A percentile compares a stretch with the other conserved stretches of the same genome.
Conservation (phyloP, 2,329 filamentous ascomycete genomes). For the Sporothrix protearum region DNA sequence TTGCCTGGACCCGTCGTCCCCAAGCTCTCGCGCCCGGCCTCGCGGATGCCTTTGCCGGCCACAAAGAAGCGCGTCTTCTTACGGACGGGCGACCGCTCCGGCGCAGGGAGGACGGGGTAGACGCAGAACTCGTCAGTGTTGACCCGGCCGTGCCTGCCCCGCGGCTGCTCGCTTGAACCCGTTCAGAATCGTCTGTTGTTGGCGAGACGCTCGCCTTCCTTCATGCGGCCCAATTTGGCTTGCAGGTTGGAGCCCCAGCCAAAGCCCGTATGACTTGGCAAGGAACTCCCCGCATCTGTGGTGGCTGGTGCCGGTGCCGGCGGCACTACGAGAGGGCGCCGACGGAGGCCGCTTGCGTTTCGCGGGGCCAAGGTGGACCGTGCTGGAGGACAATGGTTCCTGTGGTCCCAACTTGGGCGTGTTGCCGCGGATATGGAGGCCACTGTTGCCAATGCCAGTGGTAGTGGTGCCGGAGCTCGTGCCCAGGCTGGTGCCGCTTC, state of each 20-base stretch:
- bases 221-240: conserved; percentile 59
- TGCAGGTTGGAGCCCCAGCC: conserved; percentile 58
- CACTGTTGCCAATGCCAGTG: conserved; percentile 39
- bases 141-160: conserved; percentile 8
- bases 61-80: conserved; percentile 81
- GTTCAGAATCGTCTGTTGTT: conserved; percentile 25
- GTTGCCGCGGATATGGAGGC: conserved; percentile 28
- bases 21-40: conserved; percentile 71
- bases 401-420: conserved; percentile 41
- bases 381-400: conserved; percentile 34
- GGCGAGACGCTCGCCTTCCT: conserved; percentile 47
- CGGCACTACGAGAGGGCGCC: conserved; percentile 34
- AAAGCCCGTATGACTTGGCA: conserved; percentile 34
- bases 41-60: conserved; percentile 69
- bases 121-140: conserved; percentile 17
- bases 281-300: conserved; percentile 26
- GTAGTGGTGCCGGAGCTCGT: conserved; percentile 37
- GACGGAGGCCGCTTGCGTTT: conserved; percentile 60
- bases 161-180: conserved; percentile 11
- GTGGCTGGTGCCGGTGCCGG: conserved; percentile 30
- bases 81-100: conserved; percentile 48
- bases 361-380: conserved; percentile 55
- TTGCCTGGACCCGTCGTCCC: conserved; percentile 40
- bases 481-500: conserved; percentile 29
- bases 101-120: conserved; percentile 22